phyloP scores from a whole-genome alignment of 176 grass and related monocot species.

The Pharus latifolius region DNA sequence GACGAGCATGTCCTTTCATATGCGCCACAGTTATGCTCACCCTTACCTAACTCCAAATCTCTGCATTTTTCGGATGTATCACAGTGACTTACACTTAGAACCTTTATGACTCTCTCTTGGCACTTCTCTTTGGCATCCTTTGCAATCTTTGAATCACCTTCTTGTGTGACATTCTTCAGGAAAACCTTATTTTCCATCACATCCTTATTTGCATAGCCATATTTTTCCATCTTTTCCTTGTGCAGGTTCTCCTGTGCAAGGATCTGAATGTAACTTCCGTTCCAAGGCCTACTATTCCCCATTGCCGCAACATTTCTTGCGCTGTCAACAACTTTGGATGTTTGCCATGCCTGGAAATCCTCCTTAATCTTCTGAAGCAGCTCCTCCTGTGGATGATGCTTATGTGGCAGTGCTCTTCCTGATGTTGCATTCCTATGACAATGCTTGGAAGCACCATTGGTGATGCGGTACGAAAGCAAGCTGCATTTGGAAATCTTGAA shows the following conservation, averaged over 20 bases:
- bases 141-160: background rate
- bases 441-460: conserved; percentile 7
- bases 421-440: conserved; percentile 9
- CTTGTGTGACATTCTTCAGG: background rate
- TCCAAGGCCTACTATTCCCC: background rate
- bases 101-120: background rate
- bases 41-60: background rate
- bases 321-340: conserved; percentile 23
- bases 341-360: conserved; percentile 63
- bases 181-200: background rate
- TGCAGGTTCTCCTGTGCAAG: conserved; percentile 65
- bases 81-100: background rate
- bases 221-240: conserved; percentile 59
- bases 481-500: conserved; percentile 29
- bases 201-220: conserved; percentile 9
- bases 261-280: conserved; percentile 25
- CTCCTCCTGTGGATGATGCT: conserved; percentile 66
- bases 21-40: background rate
- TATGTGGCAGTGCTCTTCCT: background rate
- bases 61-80: background rate
- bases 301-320: background rate
- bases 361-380: conserved; percentile 59
- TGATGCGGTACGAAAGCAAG: conserved; percentile 19
- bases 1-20: background rate
- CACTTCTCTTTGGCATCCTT: background rate